Evolutionary conservation across 495 filamentous ascomycete genomes (phyloP).

Genomic region (Aspergillus nanangensis): DNA sequence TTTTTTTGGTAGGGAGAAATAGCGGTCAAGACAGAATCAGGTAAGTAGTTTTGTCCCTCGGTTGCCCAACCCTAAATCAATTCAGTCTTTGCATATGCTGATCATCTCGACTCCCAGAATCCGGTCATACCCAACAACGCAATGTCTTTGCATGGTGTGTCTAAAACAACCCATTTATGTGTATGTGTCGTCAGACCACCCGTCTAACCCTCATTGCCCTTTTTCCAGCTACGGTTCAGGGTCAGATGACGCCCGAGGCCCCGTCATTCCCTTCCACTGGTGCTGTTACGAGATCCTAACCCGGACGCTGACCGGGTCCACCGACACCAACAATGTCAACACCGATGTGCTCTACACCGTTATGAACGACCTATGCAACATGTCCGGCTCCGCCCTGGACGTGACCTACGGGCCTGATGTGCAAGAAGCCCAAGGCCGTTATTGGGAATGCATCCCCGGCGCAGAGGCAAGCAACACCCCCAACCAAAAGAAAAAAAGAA

Average conservation of each 20-base stretch:
- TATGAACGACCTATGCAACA: conserved; percentile 13
- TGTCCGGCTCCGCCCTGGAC: conserved; percentile 7
- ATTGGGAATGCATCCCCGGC: conserved; percentile 19
- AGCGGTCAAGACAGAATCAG: conserved; percentile 11
- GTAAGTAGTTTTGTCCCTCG: no score
- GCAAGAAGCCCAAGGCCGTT: conserved; percentile 13
- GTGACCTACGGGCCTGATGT: conserved; percentile 15
- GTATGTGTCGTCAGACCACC: neutral
- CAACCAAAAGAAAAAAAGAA: neutral
- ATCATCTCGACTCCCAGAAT: neutral
- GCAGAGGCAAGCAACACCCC: conserved; percentile 10
- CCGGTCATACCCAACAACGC: neutral
- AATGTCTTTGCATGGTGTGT: conserved; percentile 14
- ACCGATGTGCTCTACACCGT: conserved; percentile 11
- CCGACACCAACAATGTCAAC: conserved; percentile 12
- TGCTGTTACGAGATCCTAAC: conserved; percentile 19
- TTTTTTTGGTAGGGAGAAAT: conserved; percentile 17
- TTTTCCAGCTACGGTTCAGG: conserved; percentile 13
- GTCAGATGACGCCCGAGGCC: conserved; percentile 14
- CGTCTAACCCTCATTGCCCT: neutral
- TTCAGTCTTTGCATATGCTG: conserved; percentile 3
- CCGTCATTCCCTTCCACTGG: conserved; percentile 20
- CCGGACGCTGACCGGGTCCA: conserved; percentile 10
- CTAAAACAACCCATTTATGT: neutral
- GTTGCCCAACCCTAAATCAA: neutral